These are phyloP conservation scores for Neospora caninum DNA, from an alignment of 169 alveolate species.

Conservation along the genomic window DNA sequence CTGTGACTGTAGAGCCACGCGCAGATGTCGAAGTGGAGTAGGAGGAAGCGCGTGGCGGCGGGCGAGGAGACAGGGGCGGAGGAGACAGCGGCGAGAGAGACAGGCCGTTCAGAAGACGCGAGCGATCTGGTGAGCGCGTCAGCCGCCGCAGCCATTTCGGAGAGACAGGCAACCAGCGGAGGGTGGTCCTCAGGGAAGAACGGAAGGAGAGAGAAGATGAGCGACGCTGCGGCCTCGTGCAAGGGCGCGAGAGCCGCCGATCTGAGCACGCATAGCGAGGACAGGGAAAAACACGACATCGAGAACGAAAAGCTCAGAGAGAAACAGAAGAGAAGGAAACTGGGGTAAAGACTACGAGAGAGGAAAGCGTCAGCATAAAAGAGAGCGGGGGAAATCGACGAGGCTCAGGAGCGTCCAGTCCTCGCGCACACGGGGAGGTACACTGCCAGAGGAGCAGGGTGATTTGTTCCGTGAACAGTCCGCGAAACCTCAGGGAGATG, in stretches of 20 bases:
- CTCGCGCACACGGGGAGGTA: too few relatives aligned
- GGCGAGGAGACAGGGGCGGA: background rate
- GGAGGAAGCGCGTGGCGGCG: slow-evolving; percentile 2
- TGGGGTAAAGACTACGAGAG: too few relatives aligned
- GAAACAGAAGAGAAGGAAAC: background rate
- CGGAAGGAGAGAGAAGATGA: background rate
- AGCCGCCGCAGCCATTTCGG: slow-evolving; percentile 5
- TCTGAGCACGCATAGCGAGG: background rate
- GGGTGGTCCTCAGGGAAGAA: background rate
- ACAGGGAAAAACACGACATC: background rate
- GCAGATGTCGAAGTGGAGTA: slow-evolving; percentile 5
- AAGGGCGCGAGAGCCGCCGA: background rate
- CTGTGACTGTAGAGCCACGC: slow-evolving; percentile 11
- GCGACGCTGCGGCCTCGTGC: slow-evolving; percentile 25
- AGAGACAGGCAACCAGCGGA: background rate
- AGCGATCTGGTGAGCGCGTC: background rate
- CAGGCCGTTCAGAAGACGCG: background rate
- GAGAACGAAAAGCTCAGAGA: background rate
- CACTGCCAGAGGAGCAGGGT: too few relatives aligned
- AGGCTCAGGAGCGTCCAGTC: too few relatives aligned
- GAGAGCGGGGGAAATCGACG: background rate
- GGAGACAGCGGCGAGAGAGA: background rate
- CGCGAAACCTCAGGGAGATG: background rate
- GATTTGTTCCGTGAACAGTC: too few relatives aligned
- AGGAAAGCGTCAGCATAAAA: background rate